Evolutionary conservation across 257 asterid genomes (phyloP).

Genomic region (Gentiana dahurica): DNA sequence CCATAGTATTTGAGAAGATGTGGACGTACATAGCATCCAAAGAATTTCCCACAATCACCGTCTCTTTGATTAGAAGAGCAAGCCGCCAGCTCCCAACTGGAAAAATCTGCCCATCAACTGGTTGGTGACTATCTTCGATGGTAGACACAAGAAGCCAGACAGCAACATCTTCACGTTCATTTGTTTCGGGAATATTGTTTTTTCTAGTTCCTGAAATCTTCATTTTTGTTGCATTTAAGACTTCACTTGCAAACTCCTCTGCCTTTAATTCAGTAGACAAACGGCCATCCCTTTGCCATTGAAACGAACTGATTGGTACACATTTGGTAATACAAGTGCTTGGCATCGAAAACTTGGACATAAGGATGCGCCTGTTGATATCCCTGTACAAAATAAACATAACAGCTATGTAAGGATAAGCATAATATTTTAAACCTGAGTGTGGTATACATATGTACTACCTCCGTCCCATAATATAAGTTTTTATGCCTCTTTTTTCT

Average conservation of each 20-base stretch:
- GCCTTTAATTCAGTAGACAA: slow-evolving; percentile 14
- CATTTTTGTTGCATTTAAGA: slow-evolving; percentile 55
- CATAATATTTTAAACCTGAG: no score
- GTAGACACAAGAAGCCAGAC: slow-evolving; percentile 77
- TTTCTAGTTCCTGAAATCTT: slow-evolving; percentile 28
- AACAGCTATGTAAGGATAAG: not conserved
- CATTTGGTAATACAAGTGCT: slow-evolving; percentile 47
- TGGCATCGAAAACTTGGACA: slow-evolving; percentile 61
- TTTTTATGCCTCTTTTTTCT: no score
- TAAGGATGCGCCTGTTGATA: slow-evolving; percentile 43
- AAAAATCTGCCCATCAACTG: slow-evolving; percentile 25
- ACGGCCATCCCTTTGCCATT: slow-evolving; percentile 45
- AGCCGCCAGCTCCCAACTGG: slow-evolving; percentile 51
- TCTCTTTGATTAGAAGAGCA: slow-evolving; percentile 62
- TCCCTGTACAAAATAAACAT: slow-evolving; percentile 45
- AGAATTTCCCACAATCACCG: slow-evolving; percentile 52
- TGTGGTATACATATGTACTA: no score
- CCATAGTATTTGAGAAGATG: not conserved
- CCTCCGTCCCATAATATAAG: no score
- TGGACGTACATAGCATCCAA: slow-evolving; percentile 50
- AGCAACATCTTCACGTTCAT: slow-evolving; percentile 46
- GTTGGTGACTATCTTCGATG: slow-evolving; percentile 16
- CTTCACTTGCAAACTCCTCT: slow-evolving; percentile 27
- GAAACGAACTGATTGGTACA: slow-evolving; percentile 52
- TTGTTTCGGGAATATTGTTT: slow-evolving; percentile 16